Conservation (phyloP, 108 stramenopile species). For the Cyclotella choctawhatcheeana region DNA sequence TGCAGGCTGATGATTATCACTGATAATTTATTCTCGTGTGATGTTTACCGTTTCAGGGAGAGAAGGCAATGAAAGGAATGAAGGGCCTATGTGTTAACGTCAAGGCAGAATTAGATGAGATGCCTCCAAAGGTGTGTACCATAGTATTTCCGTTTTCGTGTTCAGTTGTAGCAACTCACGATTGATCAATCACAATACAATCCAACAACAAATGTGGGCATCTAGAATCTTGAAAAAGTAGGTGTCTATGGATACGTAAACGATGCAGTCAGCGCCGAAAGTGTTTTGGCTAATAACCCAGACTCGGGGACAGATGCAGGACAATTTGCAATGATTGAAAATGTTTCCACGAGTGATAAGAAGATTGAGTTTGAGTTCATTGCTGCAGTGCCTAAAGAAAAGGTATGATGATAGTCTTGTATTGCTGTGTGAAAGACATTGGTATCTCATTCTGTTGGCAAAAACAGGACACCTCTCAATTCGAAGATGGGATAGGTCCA, state of each 20-base stretch:
- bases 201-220: neutral
- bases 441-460: neutral
- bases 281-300: conserved; percentile 93
- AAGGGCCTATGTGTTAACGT: conserved; percentile 89
- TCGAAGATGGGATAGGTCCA: conserved; percentile 86
- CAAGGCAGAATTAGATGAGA: conserved; percentile 61
- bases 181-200: neutral
- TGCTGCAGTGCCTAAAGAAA: conserved; percentile 85
- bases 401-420: conserved; percentile 40
- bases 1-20: neutral
- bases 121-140: conserved; percentile 45
- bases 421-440: neutral
- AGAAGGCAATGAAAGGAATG: conserved; percentile 96
- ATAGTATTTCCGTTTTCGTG: neutral
- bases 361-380: conserved; percentile 84
- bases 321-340: conserved; percentile 88
- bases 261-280: conserved; percentile 76
- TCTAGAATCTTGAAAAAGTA: conserved; percentile 70
- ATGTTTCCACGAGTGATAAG: conserved; percentile 68
- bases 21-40: neutral
- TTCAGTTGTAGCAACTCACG: no score
- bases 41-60: conserved; percentile 51
- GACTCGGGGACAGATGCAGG: conserved; percentile 91
- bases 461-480: conserved; percentile 55
- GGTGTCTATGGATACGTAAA: conserved; percentile 86